Evolutionary conservation across 331 rosid species (phyloP).

Genomic region (Prunus yedoensis): DNA sequence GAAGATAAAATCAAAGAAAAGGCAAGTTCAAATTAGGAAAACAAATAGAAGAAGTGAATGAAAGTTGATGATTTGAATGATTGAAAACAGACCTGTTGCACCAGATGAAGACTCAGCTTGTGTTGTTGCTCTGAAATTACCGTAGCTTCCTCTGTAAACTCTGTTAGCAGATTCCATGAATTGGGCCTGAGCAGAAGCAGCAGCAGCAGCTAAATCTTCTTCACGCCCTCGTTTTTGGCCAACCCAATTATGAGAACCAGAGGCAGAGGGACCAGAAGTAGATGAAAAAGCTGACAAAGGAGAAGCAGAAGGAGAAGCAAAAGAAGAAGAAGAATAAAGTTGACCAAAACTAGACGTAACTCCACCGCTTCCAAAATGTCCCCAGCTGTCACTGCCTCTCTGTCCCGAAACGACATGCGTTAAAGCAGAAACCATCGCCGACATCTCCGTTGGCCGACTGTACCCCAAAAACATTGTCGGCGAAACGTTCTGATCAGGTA

Average conservation of each 20-base stretch:
- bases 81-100: constrained; percentile 30
- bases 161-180: constrained; percentile 34
- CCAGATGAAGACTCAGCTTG: constrained; percentile 45
- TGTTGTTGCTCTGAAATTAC: constrained; percentile 32
- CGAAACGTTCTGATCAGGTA: neutral
- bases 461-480: constrained; percentile 22
- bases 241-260: constrained; percentile 35
- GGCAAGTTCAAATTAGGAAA: too few relatives aligned
- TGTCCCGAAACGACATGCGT: constrained; percentile 52
- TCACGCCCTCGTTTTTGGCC: constrained; percentile 84
- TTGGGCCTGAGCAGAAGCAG: constrained; percentile 1
- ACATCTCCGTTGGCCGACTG: constrained; percentile 43
- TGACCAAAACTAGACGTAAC: constrained; percentile 25
- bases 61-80: neutral
- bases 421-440: constrained; percentile 65
- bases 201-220: constrained; percentile 19
- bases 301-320: constrained; percentile 23
- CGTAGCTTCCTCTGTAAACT: constrained; percentile 30
- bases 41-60: too few relatives aligned
- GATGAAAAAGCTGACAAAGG: constrained; percentile 34
- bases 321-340: constrained; percentile 28
- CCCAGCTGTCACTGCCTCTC: constrained; percentile 31
- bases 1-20: neutral
- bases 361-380: constrained; percentile 32
- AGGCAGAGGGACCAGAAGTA: constrained; percentile 17